Percentiles rank a stretch among this genome's conserved stretches.
phyloP scores from a whole-genome alignment of 179 eudicot species.

The Drosera spatulata region DNA sequence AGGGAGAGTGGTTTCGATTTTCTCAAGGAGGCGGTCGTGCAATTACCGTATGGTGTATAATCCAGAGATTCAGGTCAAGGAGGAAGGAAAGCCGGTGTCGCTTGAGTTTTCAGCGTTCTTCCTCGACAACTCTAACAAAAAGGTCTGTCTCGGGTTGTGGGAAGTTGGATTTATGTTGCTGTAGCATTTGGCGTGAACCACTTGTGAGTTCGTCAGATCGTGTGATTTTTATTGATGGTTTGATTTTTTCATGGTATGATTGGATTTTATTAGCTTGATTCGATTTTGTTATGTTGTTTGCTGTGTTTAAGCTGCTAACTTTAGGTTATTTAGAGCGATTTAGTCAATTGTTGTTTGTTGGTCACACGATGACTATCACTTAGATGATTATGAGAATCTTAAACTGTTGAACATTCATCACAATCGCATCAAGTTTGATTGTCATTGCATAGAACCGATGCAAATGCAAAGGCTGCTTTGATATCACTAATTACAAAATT shows the following conservation, averaged over 20 bases:
- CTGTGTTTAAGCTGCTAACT: too few relatives aligned
- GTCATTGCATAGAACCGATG: not conserved
- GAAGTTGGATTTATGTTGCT: not conserved
- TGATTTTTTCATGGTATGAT: too few relatives aligned
- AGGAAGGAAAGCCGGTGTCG: slow-evolving; percentile 60
- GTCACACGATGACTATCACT: not conserved
- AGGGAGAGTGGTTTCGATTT: too few relatives aligned
- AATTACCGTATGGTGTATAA: slow-evolving; percentile 45
- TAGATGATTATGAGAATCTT: not conserved
- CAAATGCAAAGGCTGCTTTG: not conserved
- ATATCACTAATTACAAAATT: slow-evolving; percentile 1
- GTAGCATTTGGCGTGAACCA: not conserved
- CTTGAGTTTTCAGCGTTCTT: slow-evolving; percentile 81
- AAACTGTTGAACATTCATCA: not conserved
- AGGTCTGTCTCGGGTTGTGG: slow-evolving; percentile 24
- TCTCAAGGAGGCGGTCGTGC: slow-evolving; percentile 35
- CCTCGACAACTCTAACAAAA: slow-evolving; percentile 63
- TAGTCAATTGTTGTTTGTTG: not conserved
- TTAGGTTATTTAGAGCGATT: too few relatives aligned
- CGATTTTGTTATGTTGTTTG: too few relatives aligned
- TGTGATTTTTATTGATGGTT: too few relatives aligned
- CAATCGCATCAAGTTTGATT: not conserved
- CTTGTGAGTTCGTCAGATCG: too few relatives aligned
- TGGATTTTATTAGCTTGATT: too few relatives aligned
- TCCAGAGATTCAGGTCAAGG: slow-evolving; percentile 34